A percentile compares a stretch with the other conserved stretches of the same genome.
Evolutionary conservation across 1,139 yeast genomes (phyloP).

Genomic region (Candida dubliniensis): DNA sequence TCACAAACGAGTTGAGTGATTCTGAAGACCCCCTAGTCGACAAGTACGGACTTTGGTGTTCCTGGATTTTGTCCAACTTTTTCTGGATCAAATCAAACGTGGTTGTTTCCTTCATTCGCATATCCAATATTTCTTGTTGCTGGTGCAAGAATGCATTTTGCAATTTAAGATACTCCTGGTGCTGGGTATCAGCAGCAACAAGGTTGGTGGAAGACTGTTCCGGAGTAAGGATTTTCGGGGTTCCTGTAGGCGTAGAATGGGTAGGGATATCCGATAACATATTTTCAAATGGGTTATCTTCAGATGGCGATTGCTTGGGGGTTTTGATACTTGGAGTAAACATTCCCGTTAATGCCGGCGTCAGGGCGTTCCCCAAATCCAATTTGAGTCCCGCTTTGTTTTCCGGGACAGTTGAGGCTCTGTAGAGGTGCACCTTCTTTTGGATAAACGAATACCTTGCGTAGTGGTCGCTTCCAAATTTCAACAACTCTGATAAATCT

Average conservation of each 20-base stretch:
- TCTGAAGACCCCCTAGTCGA: conserved; percentile 6
- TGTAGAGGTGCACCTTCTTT: conserved; percentile 10
- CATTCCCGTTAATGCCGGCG: conserved; percentile 24
- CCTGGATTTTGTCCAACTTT: conserved; percentile 13
- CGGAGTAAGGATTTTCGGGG: conserved; percentile 19
- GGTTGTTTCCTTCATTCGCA: conserved; percentile 22
- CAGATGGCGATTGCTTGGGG: conserved; percentile 29
- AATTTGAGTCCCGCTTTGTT: conserved; percentile 5
- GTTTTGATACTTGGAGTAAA: conserved; percentile 42
- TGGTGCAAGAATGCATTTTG: conserved; percentile 42
- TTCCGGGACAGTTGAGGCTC: conserved; percentile 1
- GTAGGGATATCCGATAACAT: conserved; percentile 21
- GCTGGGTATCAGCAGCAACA: conserved; percentile 4
- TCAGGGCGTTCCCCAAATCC: conserved; percentile 8
- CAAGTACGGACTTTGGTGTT: conserved; percentile 8
- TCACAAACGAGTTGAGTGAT: conserved; percentile 11
- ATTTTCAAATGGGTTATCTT: conserved; percentile 42
- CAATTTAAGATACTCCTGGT: conserved; percentile 32
- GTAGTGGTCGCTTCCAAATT: conserved; percentile 36
- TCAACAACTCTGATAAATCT: conserved; percentile 41
- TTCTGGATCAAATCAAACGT: conserved; percentile 14
- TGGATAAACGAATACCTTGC: conserved; percentile 35
- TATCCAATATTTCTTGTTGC: conserved; percentile 35
- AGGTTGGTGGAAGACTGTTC: conserved; percentile 8
- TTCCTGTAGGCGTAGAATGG: conserved; percentile 12